These are phyloP conservation scores for Yarrowia deformans DNA, from an alignment of 805 yeast species.

Conservation along the genomic window DNA sequence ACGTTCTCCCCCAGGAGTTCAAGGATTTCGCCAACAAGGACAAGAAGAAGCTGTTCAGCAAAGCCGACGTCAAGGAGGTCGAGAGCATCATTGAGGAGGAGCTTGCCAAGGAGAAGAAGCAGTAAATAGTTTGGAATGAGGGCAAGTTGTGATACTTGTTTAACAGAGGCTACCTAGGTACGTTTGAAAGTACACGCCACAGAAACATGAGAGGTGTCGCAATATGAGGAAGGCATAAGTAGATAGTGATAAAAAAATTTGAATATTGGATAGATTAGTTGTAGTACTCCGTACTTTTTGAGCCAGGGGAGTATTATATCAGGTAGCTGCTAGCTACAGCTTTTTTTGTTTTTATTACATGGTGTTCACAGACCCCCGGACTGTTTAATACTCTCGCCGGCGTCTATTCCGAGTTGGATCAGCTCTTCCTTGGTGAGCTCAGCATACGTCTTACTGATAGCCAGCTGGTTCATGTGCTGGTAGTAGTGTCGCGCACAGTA, in stretches of 20 bases:
- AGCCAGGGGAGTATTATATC: too few species aligned
- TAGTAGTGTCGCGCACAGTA: slow-evolving; percentile 23
- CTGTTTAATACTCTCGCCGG: slow-evolving; percentile 10
- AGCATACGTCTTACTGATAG: not conserved
- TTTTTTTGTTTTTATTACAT: not conserved
- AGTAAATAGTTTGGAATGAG: slow-evolving; percentile 8
- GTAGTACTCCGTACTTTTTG: too few species aligned
- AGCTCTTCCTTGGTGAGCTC: slow-evolving; percentile 15
- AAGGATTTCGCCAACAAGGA: slow-evolving; percentile 72
- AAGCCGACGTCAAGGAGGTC: slow-evolving; percentile 74
- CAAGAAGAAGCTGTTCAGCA: slow-evolving; percentile 74
- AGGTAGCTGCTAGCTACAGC: too few species aligned
- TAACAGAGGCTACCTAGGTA: not conserved
- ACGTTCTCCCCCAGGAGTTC: slow-evolving; percentile 89
- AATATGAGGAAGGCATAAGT: not conserved
- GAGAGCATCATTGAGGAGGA: slow-evolving; percentile 79
- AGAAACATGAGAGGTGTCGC: not conserved
- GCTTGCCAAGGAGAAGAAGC: slow-evolving; percentile 56
- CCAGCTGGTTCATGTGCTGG: slow-evolving; percentile 16
- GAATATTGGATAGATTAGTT: not conserved
- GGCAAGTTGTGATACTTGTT: not conserved
- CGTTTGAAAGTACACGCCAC: slow-evolving; percentile 3
- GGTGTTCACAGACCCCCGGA: not conserved
- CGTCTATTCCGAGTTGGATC: slow-evolving; percentile 18
- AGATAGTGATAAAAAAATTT: slow-evolving; percentile 4